phyloP scores from a whole-genome alignment of 352 stramenopile species.

The Pythium pyrilobum region DNA sequence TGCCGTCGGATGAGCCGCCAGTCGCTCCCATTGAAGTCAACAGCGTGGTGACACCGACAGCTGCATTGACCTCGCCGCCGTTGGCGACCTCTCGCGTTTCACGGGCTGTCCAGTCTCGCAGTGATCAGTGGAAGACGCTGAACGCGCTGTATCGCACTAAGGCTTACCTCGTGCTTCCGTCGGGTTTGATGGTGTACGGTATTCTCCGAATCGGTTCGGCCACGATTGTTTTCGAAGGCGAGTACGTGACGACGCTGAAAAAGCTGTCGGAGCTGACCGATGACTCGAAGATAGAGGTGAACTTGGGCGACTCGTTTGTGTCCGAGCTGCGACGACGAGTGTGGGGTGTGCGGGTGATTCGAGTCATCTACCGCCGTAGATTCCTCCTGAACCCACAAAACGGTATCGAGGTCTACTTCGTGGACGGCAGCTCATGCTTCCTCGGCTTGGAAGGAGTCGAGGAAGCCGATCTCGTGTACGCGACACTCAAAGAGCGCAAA shows the following conservation, averaged over 20 bases:
- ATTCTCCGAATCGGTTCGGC: constrained; percentile 61
- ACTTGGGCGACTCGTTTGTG: constrained; percentile 50
- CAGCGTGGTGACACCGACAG: neutral
- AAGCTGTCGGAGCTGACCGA: constrained; percentile 48
- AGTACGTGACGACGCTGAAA: constrained; percentile 64
- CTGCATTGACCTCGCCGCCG: constrained; percentile 3
- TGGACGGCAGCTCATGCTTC: constrained; percentile 77
- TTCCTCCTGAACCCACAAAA: constrained; percentile 70
- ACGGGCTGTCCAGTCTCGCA: constrained; percentile 34
- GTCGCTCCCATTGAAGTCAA: neutral
- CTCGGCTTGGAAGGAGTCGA: constrained; percentile 60
- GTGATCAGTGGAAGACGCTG: constrained; percentile 67
- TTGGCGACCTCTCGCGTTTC: constrained; percentile 20
- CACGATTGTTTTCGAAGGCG: constrained; percentile 79
- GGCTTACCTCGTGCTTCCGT: constrained; percentile 70
- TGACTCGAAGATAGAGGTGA: constrained; percentile 28
- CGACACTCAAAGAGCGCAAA: constrained; percentile 72
- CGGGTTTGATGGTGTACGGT: constrained; percentile 65
- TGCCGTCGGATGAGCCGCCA: constrained; percentile 9
- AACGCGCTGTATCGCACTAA: constrained; percentile 66
- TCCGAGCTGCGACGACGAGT: constrained; percentile 68
- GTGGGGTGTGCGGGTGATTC: constrained; percentile 77
- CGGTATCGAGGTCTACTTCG: constrained; percentile 82
- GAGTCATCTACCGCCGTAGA: constrained; percentile 66
- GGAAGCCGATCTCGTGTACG: constrained; percentile 76